A percentile compares a stretch with the other conserved stretches of the same genome.
Evolutionary conservation across 2,329 filamentous ascomycete species (phyloP).

Genomic region (Ciborinia camelliae): DNA sequence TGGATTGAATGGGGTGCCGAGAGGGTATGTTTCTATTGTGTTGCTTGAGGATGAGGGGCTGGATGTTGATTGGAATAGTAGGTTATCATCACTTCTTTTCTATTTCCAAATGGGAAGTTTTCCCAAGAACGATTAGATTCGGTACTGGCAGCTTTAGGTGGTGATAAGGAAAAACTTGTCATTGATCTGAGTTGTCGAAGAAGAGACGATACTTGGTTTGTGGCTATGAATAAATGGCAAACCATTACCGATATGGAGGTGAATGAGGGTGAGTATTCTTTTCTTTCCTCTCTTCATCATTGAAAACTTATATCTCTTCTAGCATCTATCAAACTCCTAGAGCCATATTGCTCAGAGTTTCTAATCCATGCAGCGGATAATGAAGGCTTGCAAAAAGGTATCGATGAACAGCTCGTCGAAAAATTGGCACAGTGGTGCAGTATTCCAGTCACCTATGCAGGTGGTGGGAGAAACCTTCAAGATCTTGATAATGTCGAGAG

Average conservation of each 20-base stretch:
- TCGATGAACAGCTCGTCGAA: constrained; percentile 80
- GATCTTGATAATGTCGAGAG: constrained; percentile 80
- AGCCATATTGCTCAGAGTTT: constrained; percentile 94
- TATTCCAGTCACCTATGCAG: constrained; percentile 94
- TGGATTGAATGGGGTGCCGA: constrained; percentile 89
- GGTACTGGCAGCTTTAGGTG: constrained; percentile 68
- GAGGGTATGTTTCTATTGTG: constrained; percentile 58
- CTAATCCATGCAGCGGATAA: constrained; percentile 96
- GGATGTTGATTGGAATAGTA: constrained; percentile 44
- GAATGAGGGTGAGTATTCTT: constrained; percentile 61
- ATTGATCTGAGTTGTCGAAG: constrained; percentile 91
- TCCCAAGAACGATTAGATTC: constrained; percentile 71
- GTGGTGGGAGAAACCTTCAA: constrained; percentile 77
- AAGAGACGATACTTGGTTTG: constrained; percentile 74
- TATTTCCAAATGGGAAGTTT: constrained; percentile 83
- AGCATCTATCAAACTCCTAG: constrained; percentile 78
- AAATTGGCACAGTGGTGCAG: constrained; percentile 79
- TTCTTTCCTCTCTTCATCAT: not conserved
- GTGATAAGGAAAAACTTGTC: constrained; percentile 77
- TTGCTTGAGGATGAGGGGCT: not conserved
- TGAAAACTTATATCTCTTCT: constrained; percentile 23
- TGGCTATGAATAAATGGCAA: constrained; percentile 99
- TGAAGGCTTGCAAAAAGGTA: constrained; percentile 86
- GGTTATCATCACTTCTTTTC: constrained; percentile 95
- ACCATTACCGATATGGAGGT: constrained; percentile 96